phyloP scores from a whole-genome alignment of 768 basidiomycete genomes.

The Amylocystis lapponica region DNA sequence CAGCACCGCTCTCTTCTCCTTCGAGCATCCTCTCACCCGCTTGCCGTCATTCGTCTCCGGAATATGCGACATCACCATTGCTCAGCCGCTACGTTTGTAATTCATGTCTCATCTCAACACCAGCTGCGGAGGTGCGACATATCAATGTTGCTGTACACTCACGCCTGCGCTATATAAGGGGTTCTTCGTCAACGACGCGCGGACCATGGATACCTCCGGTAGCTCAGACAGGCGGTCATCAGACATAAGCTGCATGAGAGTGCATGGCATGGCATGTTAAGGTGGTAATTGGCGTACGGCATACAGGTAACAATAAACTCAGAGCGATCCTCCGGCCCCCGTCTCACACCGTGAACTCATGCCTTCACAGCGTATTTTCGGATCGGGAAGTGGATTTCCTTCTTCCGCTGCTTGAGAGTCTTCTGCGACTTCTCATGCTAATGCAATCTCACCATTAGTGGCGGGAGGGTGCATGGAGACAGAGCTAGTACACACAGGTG shows the following conservation, averaged over 20 bases:
- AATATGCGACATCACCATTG: no score
- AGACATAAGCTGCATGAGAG: constrained; percentile 5
- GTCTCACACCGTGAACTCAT: constrained; percentile 21
- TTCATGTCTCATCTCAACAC: no score
- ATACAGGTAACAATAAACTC: constrained; percentile 31
- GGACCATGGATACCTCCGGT: no score
- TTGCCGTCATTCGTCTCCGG: no score
- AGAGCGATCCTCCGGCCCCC: constrained; percentile 21
- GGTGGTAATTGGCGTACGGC: constrained; percentile 31
- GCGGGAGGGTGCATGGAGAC: not conserved
- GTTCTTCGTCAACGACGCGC: no score
- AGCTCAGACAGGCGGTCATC: not conserved
- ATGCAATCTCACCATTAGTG: constrained; percentile 3
- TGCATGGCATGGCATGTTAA: constrained; percentile 28
- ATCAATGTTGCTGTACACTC: no score
- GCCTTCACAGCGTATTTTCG: constrained; percentile 97
- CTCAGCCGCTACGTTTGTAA: no score
- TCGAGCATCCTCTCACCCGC: no score
- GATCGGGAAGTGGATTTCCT: constrained; percentile 87
- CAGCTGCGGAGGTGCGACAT: no score
- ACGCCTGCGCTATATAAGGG: no score
- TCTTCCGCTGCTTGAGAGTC: constrained; percentile 93
- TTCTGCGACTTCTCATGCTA: constrained; percentile 81
- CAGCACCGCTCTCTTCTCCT: no score
- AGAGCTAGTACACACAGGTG: constrained; percentile 54